Evolutionary conservation across 148 eudicot species (phyloP), one percentile per base, ranked within the genome.

Genomic region (Amaranthus cruentus): DNA sequence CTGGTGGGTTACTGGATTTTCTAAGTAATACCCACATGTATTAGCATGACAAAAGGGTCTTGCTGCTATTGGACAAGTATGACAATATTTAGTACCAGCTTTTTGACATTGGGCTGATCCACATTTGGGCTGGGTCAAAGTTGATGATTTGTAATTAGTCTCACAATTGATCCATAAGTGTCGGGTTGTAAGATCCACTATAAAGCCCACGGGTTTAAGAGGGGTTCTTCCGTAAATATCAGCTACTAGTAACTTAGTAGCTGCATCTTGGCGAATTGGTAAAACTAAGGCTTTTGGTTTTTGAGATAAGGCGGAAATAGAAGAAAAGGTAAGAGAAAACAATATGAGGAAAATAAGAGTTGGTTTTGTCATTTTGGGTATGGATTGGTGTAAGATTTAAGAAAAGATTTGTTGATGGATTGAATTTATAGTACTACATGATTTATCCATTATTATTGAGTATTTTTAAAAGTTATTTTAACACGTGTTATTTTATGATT

Each of bases 41-140:
- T 90, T 85, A 71, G 80, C 81, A 58, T 90, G 92, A 80, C 92
- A 88, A 53, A 88, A 85, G 1, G 86, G 85, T 52, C 85, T 58
- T 6, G 79, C 69, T 4, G 52, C 68, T 7, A 73, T 44, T 12
- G 66, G 51, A 68, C 86, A 83, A 15, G 80, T 77, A 76, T 71
- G 77, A 77, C 92, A 90, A 61, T 54, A 80, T 75, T 82, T 82
- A 60, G 72, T 81, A 21, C 69, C 76, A 54, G 84, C 90, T 10
- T 73, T 54, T 13, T 82, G 61, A 73, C 92, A 90, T 50, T 82
- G 85, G 21, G 83, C 61, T 0, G 92, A 90, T 68, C 83, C 85
- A 67, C 96, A 88, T 4, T 52, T 55, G 42, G 92, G 90, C 42
- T 83, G 68, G 3, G 59, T 53, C 38, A 84, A 85, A 42, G 88